Base-by-base conservation (phyloP, 2,329 filamentous ascomycete genomes). In the Leptographium lundbergii region DNA sequence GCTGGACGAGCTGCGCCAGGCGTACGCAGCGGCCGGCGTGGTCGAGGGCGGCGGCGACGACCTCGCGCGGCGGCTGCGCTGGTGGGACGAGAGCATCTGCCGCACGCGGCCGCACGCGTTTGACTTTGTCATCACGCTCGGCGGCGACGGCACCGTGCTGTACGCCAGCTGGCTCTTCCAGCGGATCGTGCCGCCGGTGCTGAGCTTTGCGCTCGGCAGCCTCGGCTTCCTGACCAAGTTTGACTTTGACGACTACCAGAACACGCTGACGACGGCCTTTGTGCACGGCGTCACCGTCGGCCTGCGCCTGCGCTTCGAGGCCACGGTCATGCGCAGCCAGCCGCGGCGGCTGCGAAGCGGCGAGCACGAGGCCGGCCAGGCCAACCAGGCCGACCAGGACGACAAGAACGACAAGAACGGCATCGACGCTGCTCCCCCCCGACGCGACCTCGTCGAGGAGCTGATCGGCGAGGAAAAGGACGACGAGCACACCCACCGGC, bases 131-230 rank as follows among this genome's bases (percentile, higher is more conserved):
- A 83, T 99, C 54, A 95, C 92, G 0, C 80, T 96, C 3, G 91
- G 91, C 55, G 94, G 94, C 14, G 94, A 99, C 69, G 94, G 94
- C n/a, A 99, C 94, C 0, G 92, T 99, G 7, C 77, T 99, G 13
- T 97, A 96, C 69, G 89, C 92, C 4, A 95, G 90, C 68, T 97
- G 92, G 91, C 78, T 99, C 1, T 99, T 99, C 70, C 94, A 99
- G 74, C 84, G 89, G 50, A 88, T 97, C 54, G 92, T 97, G 0
- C 94, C 94, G 6, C 94, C 94, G 0, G 90, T 96, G 0, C 76
- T 99, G 62, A 92, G 90, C 62, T 97, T 99, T 70, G 83, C 91
- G 0, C 76, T 97, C 11, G 94, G 94, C 10, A 96, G 91, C 27
- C 77, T 99, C 6, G 94, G 94, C 0, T 99, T 99, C 69, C 75